Evolutionary conservation across 2,329 filamentous ascomycete species (phyloP).

Genomic region (Xylaria sp.): DNA sequence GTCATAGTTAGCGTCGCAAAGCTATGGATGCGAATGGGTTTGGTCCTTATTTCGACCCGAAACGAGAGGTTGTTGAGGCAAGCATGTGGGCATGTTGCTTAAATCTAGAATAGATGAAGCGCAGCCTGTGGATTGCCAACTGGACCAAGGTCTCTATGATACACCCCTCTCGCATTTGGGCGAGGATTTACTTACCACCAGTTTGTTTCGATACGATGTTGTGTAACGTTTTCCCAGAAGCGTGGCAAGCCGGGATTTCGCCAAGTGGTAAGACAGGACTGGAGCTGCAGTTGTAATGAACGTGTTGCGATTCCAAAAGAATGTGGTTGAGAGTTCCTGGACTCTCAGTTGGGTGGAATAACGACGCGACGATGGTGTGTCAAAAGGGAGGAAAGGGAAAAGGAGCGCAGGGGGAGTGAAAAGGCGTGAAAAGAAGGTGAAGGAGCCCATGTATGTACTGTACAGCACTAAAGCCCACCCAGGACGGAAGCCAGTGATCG

Average conservation of each 20-base stretch:
- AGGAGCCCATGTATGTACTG: conserved; percentile 13
- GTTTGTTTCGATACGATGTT: conserved; percentile 5
- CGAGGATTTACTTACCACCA: conserved; percentile 25
- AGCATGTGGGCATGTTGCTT: conserved; percentile 3
- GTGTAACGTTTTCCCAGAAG: conserved; percentile 6
- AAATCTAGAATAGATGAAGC: conserved; percentile 1
- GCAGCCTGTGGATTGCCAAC: conserved; percentile 3
- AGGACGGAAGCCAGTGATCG: conserved; percentile 23
- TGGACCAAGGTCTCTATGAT: neutral
- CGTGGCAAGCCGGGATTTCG: conserved; percentile 4
- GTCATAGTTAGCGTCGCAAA: conserved; percentile 16
- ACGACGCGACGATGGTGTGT: conserved; percentile 49
- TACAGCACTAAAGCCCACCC: no score
- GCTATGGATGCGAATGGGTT: neutral
- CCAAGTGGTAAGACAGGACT: conserved; percentile 14
- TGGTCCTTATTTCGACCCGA: neutral
- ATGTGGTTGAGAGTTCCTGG: conserved; percentile 63
- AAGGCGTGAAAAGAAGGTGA: conserved; percentile 33
- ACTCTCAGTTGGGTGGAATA: conserved; percentile 65
- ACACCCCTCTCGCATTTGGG: neutral
- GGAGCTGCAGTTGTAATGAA: conserved; percentile 38
- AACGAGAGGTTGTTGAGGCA: neutral
- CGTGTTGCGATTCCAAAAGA: conserved; percentile 59
- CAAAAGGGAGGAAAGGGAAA: conserved; percentile 34
- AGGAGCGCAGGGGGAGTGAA: conserved; percentile 40